These are phyloP conservation scores for Striga asiatica DNA, from an alignment of 257 asterid genomes.

Conservation along the genomic window DNA sequence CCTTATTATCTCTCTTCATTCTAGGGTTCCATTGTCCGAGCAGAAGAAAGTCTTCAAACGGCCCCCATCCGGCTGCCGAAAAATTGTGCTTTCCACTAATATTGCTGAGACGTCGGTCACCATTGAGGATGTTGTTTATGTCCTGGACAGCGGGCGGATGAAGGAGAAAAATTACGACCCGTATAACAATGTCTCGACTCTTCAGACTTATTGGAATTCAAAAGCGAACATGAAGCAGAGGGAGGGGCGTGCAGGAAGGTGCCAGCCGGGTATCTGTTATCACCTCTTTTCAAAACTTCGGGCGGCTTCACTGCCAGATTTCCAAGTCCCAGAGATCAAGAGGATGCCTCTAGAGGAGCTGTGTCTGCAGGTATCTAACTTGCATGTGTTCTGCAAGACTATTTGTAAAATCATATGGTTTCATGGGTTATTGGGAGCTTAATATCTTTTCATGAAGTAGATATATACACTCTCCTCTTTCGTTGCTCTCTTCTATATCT, in stretches of 20 bases:
- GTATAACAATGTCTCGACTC: slow-evolving; percentile 72
- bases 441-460: too few relatives aligned
- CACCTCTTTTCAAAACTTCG: slow-evolving; percentile 75
- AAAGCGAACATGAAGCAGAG: slow-evolving; percentile 93
- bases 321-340: slow-evolving; percentile 92
- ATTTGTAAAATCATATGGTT: background rate
- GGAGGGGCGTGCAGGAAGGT: slow-evolving; percentile 96
- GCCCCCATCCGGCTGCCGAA: slow-evolving; percentile 70
- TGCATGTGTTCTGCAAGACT: background rate
- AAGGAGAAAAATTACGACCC: slow-evolving; percentile 92
- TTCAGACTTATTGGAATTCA: slow-evolving; percentile 87
- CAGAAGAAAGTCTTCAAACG: slow-evolving; percentile 69
- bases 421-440: background rate
- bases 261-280: slow-evolving; percentile 89
- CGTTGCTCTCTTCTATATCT: too few relatives aligned
- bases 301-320: slow-evolving; percentile 65
- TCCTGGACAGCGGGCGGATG: slow-evolving; percentile 88
- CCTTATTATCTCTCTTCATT: slow-evolving; percentile 58
- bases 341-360: slow-evolving; percentile 93
- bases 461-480: too few relatives aligned
- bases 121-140: slow-evolving; percentile 88
- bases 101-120: slow-evolving; percentile 94
- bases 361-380: slow-evolving; percentile 62
- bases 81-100: slow-evolving; percentile 84
- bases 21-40: slow-evolving; percentile 75